phyloP scores from a whole-genome alignment of 2,329 filamentous ascomycete genomes.

The Penicillium sp. region DNA sequence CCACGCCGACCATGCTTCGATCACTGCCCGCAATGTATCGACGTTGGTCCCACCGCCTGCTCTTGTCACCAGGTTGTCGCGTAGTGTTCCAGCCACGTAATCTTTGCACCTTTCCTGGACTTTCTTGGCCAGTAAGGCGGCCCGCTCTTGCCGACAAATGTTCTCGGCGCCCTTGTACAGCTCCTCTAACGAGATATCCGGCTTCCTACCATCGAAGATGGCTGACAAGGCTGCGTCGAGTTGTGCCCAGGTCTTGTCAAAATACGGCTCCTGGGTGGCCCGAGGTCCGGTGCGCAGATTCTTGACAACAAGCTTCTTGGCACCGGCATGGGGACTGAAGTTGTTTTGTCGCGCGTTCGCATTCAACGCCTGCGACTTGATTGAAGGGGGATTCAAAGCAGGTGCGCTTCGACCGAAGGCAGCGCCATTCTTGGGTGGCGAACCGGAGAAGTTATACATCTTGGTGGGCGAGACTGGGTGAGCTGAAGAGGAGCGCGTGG shows the following conservation, averaged over 20 bases:
- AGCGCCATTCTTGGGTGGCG: conserved; percentile 35
- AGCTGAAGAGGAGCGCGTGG: conserved; percentile 18
- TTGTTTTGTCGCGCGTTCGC: conserved; percentile 39
- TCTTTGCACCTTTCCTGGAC: conserved; percentile 65
- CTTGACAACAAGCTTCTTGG: conserved; percentile 89
- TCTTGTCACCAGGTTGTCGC: conserved; percentile 57
- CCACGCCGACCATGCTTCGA: conserved; percentile 73
- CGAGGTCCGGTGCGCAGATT: conserved; percentile 70
- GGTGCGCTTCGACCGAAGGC: conserved; percentile 48
- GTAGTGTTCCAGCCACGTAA: conserved; percentile 60
- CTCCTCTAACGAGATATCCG: conserved; percentile 76
- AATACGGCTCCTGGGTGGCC: conserved; percentile 71
- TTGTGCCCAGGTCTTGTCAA: conserved; percentile 70
- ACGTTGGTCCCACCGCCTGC: conserved; percentile 57
- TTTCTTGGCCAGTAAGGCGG: conserved; percentile 64
- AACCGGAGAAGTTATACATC: conserved; percentile 55
- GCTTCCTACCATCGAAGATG: conserved; percentile 66
- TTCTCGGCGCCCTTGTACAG: conserved; percentile 91
- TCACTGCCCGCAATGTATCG: conserved; percentile 60
- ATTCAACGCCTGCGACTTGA: conserved; percentile 33
- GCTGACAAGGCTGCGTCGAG: conserved; percentile 69
- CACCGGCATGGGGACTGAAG: conserved; percentile 72
- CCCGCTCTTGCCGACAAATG: conserved; percentile 75
- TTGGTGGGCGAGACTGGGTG: conserved; percentile 38
- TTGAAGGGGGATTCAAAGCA: conserved; percentile 25